Percentiles rank a stretch among this genome's conserved stretches.
Conservation (phyloP, 2,329 filamentous ascomycete genomes). For the Ophiocordyceps camponoti-saundersi region DNA sequence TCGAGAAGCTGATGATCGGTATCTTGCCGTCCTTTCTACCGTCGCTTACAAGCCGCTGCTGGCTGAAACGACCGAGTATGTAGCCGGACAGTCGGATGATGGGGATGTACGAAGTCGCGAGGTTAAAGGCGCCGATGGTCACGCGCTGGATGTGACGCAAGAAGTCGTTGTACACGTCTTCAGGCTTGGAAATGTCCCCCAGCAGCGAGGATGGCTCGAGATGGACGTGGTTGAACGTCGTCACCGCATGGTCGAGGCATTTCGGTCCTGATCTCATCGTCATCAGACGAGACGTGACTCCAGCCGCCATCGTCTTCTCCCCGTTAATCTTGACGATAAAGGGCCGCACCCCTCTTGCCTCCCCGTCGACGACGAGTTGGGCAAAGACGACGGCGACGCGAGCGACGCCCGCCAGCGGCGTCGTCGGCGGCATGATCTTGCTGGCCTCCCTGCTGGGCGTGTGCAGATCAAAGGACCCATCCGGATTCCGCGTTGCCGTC, state of each 20-base stretch:
- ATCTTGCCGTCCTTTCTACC: neutral
- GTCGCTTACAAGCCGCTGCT: constrained; percentile 1
- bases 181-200: constrained; percentile 5
- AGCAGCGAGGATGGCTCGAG: constrained; percentile 11
- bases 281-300: constrained; percentile 10
- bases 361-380: constrained; percentile 9
- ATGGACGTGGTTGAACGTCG: constrained; percentile 14
- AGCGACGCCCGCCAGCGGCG: constrained; percentile 8
- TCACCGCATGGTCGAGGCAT: constrained; percentile 14
- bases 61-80: constrained; percentile 9
- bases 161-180: constrained; percentile 10
- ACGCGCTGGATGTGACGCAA: constrained; percentile 10
- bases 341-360: constrained; percentile 11
- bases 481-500: constrained; percentile 14
- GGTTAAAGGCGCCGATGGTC: constrained; percentile 8
- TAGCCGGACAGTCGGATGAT: constrained; percentile 1
- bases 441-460: constrained; percentile 13
- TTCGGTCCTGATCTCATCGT: constrained; percentile 12
- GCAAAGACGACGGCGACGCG: constrained; percentile 16
- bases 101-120: constrained; percentile 5
- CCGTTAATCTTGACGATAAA: constrained; percentile 14
- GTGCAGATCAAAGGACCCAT: constrained; percentile 17
- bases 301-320: constrained; percentile 9
- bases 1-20: constrained; percentile 9
- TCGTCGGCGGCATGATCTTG: constrained; percentile 13